phyloP scores from a whole-genome alignment of 495 filamentous ascomycete species.

The Daldinia caldariorum region DNA sequence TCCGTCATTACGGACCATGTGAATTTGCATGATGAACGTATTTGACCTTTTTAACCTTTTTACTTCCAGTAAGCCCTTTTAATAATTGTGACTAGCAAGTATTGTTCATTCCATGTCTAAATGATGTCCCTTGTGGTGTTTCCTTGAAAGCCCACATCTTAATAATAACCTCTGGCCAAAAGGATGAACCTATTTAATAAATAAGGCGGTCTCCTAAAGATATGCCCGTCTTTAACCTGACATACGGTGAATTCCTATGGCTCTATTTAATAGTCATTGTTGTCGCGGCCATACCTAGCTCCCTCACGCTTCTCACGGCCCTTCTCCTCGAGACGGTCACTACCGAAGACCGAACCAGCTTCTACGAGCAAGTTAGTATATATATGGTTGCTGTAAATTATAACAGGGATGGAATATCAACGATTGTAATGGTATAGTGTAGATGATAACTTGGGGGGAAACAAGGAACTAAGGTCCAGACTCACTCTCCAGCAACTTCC shows the following conservation, averaged over 20 bases:
- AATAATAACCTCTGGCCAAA: too few relatives aligned
- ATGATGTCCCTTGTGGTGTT: too few relatives aligned
- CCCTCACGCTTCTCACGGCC: conserved; percentile 37
- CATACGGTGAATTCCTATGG: not conserved
- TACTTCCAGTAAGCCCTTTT: too few relatives aligned
- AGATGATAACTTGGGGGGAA: too few relatives aligned
- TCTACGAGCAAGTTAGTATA: conserved; percentile 28
- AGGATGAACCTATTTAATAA: not conserved
- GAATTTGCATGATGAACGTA: not conserved
- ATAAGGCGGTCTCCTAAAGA: not conserved
- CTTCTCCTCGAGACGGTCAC: conserved; percentile 19
- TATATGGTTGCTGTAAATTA: not conserved
- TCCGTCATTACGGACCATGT: too few relatives aligned
- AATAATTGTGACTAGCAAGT: too few relatives aligned
- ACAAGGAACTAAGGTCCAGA: conserved; percentile 11
- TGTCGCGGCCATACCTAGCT: conserved; percentile 13
- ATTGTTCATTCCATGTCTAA: too few relatives aligned
- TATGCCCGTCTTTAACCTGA: not conserved
- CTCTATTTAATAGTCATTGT: conserved; percentile 27
- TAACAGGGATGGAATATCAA: not conserved
- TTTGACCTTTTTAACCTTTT: too few relatives aligned
- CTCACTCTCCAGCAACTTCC: conserved; percentile 40
- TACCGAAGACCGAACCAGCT: conserved; percentile 24
- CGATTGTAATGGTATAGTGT: not conserved
- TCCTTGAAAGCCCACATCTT: too few relatives aligned